Percentiles rank a stretch among this genome's conserved stretches.
phyloP scores from a whole-genome alignment of 164 flowering plant species.

The Dillenia turbinata region DNA sequence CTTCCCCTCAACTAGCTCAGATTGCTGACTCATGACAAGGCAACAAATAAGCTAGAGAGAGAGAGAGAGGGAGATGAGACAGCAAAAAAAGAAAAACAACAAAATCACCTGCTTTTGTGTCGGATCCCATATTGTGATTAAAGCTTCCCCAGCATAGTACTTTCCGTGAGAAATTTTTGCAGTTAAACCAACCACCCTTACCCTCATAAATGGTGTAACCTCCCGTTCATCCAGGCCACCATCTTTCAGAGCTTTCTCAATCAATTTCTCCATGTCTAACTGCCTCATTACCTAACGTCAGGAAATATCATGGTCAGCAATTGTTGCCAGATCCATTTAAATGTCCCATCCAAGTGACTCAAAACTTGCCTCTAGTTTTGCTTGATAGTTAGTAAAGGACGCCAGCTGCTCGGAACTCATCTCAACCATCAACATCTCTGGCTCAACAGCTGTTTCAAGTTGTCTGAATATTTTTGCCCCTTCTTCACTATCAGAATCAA shows the following conservation, averaged over 20 bases:
- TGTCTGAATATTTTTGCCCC: slow-evolving; percentile 70
- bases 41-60: not conserved
- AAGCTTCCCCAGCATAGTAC: slow-evolving; percentile 36
- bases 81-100: not conserved
- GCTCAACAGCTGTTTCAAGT: slow-evolving; percentile 86
- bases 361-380: slow-evolving; percentile 68
- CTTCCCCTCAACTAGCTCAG: slow-evolving; percentile 82
- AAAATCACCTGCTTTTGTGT: slow-evolving; percentile 90
- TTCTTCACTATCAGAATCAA: slow-evolving; percentile 70
- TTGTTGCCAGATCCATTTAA: slow-evolving; percentile 4
- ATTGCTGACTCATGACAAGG: too few species aligned
- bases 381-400: slow-evolving; percentile 58
- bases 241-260: slow-evolving; percentile 64
- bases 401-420: slow-evolving; percentile 76
- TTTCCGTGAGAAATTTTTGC: slow-evolving; percentile 25
- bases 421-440: slow-evolving; percentile 87
- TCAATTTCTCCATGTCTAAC: slow-evolving; percentile 48
- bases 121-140: slow-evolving; percentile 86
- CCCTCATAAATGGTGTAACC: slow-evolving; percentile 80
- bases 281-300: slow-evolving; percentile 55
- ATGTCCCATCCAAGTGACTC: slow-evolving; percentile 2
- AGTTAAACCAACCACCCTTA: slow-evolving; percentile 70
- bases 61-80: not conserved
- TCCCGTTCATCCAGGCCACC: slow-evolving; percentile 68
- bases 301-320: slow-evolving; percentile 7